phyloP scores from a whole-genome alignment of 129 eudicot genomes.

The Tagetes patula region DNA sequence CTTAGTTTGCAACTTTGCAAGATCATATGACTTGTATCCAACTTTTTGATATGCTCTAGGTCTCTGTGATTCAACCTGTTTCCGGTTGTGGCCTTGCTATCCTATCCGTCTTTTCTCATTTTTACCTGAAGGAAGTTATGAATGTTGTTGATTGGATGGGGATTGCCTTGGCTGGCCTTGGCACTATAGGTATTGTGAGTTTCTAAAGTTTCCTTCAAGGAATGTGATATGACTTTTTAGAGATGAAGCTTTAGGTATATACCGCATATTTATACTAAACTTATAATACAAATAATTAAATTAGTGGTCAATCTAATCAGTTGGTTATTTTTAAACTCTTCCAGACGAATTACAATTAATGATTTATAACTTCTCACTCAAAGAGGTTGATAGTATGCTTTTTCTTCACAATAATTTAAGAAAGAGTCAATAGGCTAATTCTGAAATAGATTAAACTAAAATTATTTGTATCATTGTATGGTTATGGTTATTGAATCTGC shows the following conservation, averaged over 20 bases:
- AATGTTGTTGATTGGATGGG: conserved; percentile 93
- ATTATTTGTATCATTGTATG: not conserved
- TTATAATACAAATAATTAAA: not conserved
- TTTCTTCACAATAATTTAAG: not conserved
- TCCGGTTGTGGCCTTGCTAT: conserved; percentile 97
- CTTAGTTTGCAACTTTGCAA: not conserved
- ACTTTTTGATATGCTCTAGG: conserved; percentile 43
- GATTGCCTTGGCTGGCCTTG: conserved; percentile 85
- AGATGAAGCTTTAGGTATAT: conserved; percentile 14
- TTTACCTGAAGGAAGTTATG: conserved; percentile 91
- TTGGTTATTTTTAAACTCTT: conserved; percentile 16
- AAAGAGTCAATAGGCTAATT: conserved; percentile 5
- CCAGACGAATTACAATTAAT: conserved; percentile 1
- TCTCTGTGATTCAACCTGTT: conserved; percentile 95
- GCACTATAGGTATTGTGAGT: conserved; percentile 97
- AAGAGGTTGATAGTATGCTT: not conserved
- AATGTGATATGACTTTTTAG: conserved; percentile 13
- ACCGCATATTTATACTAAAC: not conserved
- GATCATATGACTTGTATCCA: not conserved
- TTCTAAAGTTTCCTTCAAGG: conserved; percentile 11
- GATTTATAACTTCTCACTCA: conserved; percentile 13
- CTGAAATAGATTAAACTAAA: not conserved
- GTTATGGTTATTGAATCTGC: conserved; percentile 25
- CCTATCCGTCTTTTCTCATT: conserved; percentile 92
- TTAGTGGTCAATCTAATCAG: not conserved